Conservation (phyloP, 2,329 filamentous ascomycete genomes). For the Colletotrichum sansevieriae region DNA sequence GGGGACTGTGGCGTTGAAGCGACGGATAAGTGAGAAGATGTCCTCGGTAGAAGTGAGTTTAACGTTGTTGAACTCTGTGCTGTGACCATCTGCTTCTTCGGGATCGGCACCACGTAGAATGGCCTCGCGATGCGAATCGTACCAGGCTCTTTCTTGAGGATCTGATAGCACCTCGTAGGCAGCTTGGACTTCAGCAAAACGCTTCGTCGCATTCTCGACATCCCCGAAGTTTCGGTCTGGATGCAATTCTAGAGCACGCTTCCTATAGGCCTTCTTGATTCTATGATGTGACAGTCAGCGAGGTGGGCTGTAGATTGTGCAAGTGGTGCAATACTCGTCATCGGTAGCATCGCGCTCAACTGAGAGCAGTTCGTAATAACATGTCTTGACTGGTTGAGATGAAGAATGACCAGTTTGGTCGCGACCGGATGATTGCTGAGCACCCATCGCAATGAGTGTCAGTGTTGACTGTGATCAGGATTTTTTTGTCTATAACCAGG, state of each 20-base stretch:
- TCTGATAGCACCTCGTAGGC: slow-evolving; percentile 98
- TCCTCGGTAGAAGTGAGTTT: slow-evolving; percentile 85
- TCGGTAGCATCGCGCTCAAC: slow-evolving; percentile 80
- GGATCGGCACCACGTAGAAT: slow-evolving; percentile 78
- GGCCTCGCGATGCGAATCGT: slow-evolving; percentile 91
- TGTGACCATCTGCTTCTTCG: slow-evolving; percentile 58
- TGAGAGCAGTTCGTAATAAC: slow-evolving; percentile 88
- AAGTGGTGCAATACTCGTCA: slow-evolving; percentile 73
- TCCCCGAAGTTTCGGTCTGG: slow-evolving; percentile 94
- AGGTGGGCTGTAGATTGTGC: neutral
- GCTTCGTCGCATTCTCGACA: slow-evolving; percentile 83
- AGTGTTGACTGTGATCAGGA: neutral
- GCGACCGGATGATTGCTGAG: slow-evolving; percentile 65
- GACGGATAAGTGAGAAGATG: slow-evolving; percentile 81
- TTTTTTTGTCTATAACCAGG: too few relatives aligned
- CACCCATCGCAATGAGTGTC: slow-evolving; percentile 57
- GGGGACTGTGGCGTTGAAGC: slow-evolving; percentile 82
- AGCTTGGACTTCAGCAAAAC: slow-evolving; percentile 91
- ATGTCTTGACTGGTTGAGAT: slow-evolving; percentile 67
- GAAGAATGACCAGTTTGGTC: slow-evolving; percentile 44
- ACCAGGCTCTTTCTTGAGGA: slow-evolving; percentile 96
- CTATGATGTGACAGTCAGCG: slow-evolving; percentile 56
- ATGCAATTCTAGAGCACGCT: slow-evolving; percentile 91
- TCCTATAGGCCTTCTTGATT: slow-evolving; percentile 93
- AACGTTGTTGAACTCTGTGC: slow-evolving; percentile 76